Base-by-base conservation (phyloP, 768 basidiomycete genomes). In the Tylopilus intermedius region DNA sequence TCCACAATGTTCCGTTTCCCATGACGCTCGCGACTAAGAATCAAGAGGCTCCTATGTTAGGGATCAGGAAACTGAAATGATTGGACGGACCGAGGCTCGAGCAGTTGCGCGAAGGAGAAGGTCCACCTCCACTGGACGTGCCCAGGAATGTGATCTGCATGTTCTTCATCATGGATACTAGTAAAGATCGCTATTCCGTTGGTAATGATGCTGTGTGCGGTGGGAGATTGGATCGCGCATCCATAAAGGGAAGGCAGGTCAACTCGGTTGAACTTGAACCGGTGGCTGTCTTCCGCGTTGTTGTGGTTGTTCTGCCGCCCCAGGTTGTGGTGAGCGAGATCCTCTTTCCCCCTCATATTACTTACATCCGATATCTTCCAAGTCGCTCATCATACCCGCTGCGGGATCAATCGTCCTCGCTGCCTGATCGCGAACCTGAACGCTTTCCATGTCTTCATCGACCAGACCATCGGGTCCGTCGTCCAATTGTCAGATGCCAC, bases 101-200 rank as follows among this genome's bases (percentile, higher is more conserved):
- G 68, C 88, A 89, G 53, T 88, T 86, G 47, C 90, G 79, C n/a
- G 81, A 74, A 45, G 79, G 73, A 5, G 80, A 76, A 3, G 90
- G 90, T 0, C 90, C 89, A 10, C 88, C 86, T 7, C 89, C 89
- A 27, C 82, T 82, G 40, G 78, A 84, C 2, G 87, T 90, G 13
- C 89, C 89, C 8, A 91, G 72, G 62, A 92, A 91, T 24, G 81
- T 84, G 40, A 89, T 72, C 15, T 70, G 68, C 70, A 88, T 79
- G 50, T 75, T 61, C 44, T 63, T 65, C 2, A 66, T 53, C 74
- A 76, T 77, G 48, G 54, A 49, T 5, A 18, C 32, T 47, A 30
- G 7, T 30, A 30, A 29, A 5, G 29, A 8, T 29, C 18, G 18
- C 5, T 33, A 46, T 26, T 8, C n/a, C 3, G 14, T 3, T 35